Evolutionary conservation across 2,329 filamentous ascomycete species (phyloP).

Genomic region (Neospermospora avenae): DNA sequence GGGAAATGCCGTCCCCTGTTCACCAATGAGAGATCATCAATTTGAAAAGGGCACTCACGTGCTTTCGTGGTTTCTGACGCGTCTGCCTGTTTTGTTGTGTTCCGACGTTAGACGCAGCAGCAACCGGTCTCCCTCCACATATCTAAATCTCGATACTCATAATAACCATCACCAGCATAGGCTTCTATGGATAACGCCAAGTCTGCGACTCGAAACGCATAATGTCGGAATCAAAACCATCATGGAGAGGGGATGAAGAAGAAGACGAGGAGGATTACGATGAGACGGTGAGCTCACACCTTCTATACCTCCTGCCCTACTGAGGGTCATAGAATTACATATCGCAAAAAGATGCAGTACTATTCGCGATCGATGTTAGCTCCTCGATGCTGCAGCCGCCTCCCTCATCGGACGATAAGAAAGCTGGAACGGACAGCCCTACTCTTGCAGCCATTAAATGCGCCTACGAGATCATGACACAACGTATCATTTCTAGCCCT

Average conservation of each 20-base stretch:
- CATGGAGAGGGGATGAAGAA: conserved; percentile 50
- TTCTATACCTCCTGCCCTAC: background rate
- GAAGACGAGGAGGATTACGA: conserved; percentile 68
- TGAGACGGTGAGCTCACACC: conserved; percentile 48
- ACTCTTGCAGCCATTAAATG: conserved; percentile 85
- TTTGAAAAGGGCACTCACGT: conserved; percentile 12
- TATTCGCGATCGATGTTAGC: conserved; percentile 93
- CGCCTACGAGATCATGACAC: conserved; percentile 93
- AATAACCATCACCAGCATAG: background rate
- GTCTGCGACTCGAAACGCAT: background rate
- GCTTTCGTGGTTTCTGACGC: conserved; percentile 9
- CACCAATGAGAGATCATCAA: conserved; percentile 1
- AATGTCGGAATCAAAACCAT: conserved; percentile 4
- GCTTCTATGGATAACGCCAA: background rate
- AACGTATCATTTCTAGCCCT: conserved; percentile 95
- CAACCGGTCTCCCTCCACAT: background rate
- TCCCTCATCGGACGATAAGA: conserved; percentile 64
- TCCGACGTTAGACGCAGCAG: background rate
- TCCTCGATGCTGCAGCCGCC: conserved; percentile 76
- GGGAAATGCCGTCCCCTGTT: background rate
- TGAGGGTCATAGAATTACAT: conserved; percentile 68
- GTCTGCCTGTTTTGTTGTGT: conserved; percentile 16
- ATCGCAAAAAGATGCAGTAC: conserved; percentile 92
- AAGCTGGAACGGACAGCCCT: conserved; percentile 73
- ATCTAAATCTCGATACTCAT: background rate